Conservation (phyloP, 495 filamentous ascomycete species). For the Aspergillus homomorphus region DNA sequence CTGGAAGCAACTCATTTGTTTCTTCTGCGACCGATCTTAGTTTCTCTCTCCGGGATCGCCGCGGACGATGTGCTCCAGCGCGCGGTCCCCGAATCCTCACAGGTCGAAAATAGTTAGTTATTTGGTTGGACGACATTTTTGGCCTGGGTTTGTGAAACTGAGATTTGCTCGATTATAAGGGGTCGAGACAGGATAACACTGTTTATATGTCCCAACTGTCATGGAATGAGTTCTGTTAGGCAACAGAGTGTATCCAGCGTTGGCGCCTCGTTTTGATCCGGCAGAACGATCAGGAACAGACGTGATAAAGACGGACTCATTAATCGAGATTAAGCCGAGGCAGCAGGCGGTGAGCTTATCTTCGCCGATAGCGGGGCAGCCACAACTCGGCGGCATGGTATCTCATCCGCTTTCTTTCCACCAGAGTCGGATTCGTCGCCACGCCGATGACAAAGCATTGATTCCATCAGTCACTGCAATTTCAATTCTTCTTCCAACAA, state of each 20-base stretch:
- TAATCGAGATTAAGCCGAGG: constrained; percentile 2
- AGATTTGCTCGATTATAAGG: too few relatives aligned
- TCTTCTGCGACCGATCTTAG: constrained; percentile 17
- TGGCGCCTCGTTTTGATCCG: background rate
- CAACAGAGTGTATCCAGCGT: background rate
- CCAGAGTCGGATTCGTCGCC: constrained; percentile 25
- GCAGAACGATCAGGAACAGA: background rate
- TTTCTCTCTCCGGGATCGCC: constrained; percentile 3
- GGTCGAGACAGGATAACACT: too few relatives aligned
- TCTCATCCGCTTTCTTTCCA: background rate
- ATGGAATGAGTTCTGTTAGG: background rate
- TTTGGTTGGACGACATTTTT: background rate
- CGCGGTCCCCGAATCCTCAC: background rate
- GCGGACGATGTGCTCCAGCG: too few relatives aligned
- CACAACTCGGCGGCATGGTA: background rate
- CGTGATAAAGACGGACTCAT: too few relatives aligned
- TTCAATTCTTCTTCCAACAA: constrained; percentile 11
- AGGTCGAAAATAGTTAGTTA: background rate
- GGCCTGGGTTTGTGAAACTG: background rate
- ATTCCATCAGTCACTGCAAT: constrained; percentile 1
- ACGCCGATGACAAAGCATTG: constrained; percentile 39
- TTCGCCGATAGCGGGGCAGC: constrained; percentile 21
- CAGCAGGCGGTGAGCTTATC: constrained; percentile 37
- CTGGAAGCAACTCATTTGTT: constrained; percentile 14
- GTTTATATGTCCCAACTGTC: background rate